Evolutionary conservation across 208 protist genomes (phyloP).

Genomic region (Trypanosoma brucei): DNA sequence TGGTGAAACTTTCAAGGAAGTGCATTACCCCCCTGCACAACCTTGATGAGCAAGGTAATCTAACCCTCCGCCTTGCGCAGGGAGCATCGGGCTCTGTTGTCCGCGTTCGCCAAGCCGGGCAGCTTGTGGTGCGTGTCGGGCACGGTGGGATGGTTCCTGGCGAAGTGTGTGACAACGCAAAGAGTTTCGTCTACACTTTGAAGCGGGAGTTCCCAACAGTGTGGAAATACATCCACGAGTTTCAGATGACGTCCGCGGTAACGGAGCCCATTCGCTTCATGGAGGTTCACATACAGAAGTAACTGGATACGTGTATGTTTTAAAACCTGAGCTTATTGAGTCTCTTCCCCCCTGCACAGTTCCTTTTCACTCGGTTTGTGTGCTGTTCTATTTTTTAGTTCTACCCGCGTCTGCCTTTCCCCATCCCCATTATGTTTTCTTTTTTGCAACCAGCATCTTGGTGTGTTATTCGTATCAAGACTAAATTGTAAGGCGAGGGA

Average conservation of each 20-base stretch:
- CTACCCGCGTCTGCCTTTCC: too few species aligned
- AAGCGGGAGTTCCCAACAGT: conserved; percentile 78
- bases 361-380: not conserved
- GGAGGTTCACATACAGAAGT: conserved; percentile 70
- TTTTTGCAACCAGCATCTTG: too few species aligned
- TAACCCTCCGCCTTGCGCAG: conserved; percentile 70
- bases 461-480: too few species aligned
- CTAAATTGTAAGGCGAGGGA: too few species aligned
- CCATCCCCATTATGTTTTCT: too few species aligned
- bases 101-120: conserved; percentile 30
- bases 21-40: conserved; percentile 49
- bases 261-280: conserved; percentile 88
- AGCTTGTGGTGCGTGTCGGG: conserved; percentile 67
- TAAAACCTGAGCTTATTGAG: not conserved
- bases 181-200: conserved; percentile 62
- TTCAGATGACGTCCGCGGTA: conserved; percentile 56
- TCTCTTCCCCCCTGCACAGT: not conserved
- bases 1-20: conserved; percentile 16
- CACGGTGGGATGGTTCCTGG: conserved; percentile 81
- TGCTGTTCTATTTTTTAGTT: too few species aligned
- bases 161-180: conserved; percentile 84
- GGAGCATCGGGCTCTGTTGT: conserved; percentile 40
- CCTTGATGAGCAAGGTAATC: conserved; percentile 48
- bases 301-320: conserved; percentile 10
- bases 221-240: conserved; percentile 80